These are phyloP conservation scores for Podaxis mareebaensis DNA, from an alignment of 768 basidiomycete genomes.

Conservation along the genomic window DNA sequence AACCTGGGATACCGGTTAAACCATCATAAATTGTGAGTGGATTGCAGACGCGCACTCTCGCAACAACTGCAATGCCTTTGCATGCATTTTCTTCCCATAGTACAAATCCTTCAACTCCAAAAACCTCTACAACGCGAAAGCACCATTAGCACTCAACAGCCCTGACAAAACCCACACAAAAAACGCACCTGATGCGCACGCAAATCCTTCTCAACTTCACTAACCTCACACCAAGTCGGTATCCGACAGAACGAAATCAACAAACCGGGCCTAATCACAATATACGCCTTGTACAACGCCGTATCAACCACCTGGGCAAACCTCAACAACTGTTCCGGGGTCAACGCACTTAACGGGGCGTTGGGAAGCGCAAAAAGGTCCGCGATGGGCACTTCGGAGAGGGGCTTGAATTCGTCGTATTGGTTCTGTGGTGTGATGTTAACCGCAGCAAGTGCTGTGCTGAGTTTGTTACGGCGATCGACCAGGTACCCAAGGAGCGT, in stretches of 20 bases:
- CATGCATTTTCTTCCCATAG: conserved; percentile 94
- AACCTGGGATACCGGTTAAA: conserved; percentile 47
- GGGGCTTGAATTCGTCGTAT: conserved; percentile 63
- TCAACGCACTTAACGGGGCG: conserved; percentile 66
- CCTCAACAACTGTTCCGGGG: conserved; percentile 81
- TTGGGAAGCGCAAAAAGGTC: conserved; percentile 83
- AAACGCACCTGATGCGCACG: conserved; percentile 68
- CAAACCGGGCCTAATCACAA: conserved; percentile 77
- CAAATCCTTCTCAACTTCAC: conserved; percentile 74
- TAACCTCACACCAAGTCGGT: conserved; percentile 97
- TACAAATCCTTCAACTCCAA: conserved; percentile 90
- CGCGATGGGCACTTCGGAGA: conserved; percentile 71
- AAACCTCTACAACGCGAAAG: conserved; percentile 64
- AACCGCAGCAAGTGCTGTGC: conserved; percentile 70
- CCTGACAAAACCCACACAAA: background rate
- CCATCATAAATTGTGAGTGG: background rate
- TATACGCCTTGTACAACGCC: conserved; percentile 89
- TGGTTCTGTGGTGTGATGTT: conserved; percentile 66
- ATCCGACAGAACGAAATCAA: conserved; percentile 87
- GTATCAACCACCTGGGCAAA: conserved; percentile 96
- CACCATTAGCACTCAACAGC: conserved; percentile 4
- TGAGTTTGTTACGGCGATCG: conserved; percentile 86
- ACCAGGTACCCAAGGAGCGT: conserved; percentile 85
- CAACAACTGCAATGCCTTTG: conserved; percentile 81
- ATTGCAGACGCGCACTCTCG: conserved; percentile 61